Base-by-base conservation (phyloP, 371 early-diverging fungal species). In the Apophysomyces ossiformis region DNA sequence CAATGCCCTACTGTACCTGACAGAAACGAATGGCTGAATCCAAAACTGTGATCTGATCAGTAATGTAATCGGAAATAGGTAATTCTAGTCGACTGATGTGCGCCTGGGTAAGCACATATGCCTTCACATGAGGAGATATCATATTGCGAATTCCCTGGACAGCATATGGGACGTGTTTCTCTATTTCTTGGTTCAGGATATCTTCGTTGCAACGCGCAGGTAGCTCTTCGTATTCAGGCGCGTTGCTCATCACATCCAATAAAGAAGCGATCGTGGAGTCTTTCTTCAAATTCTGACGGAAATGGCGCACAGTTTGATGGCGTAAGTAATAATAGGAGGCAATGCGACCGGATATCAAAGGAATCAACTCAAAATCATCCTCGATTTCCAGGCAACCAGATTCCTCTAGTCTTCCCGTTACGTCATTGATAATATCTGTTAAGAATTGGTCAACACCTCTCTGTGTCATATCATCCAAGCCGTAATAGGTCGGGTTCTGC, bases 401-500 rank as follows among this genome's bases (percentile, higher is more conserved):
- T 1, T 74, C 72, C 15, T 77, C 85, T 39, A 99, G 76, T 47
- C 91, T 87, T 0, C 70, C 65, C 26, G 95, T 73, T 3, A 92
- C 87, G 35, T 76, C 74, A 57, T 94, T 90, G 50, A 98, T 85
- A 59, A 94, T 75, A 15, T 83, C 69, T 0, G 96, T 94, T 64
- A 99, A 69, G 73, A 87, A 94, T 2, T 67, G 69, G 68, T 92
- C 89, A 15, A 96, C 80, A 15, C 89, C 90, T 15, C 71, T 70
- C 3, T 87, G 88, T 0, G 91, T 79, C 61, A 85, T 63, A 45
- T 93, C 95, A 50, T 92, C 88, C n/a, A 94, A 79, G 0, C 95
- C 97, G 71, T 99, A 99, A 74, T 94, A 99, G 1, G 93, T 90
- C 5, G 99, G 99, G 71, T 99, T 99, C 75, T 90, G 90, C 67